Conservation (phyloP, 129 eudicot genomes). For the Gnaphalium uliginosum region DNA sequence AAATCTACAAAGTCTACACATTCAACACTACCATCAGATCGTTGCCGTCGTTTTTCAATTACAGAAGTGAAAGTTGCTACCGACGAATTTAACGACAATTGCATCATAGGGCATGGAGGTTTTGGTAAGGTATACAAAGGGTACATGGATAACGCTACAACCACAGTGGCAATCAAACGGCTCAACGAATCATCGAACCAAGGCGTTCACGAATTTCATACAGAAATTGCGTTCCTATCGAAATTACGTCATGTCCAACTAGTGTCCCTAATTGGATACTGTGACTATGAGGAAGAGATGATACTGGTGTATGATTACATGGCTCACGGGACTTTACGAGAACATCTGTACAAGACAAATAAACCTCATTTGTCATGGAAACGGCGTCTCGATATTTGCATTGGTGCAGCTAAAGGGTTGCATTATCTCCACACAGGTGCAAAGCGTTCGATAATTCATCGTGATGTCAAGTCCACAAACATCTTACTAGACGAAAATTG, state of each 20-base stretch:
- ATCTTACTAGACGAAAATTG: slow-evolving; percentile 44
- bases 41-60: neutral
- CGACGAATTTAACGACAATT: neutral
- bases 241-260: no score
- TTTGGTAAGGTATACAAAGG: neutral
- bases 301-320: no score
- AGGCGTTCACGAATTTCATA: no score
- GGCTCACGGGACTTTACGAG: no score
- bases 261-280: no score
- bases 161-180: slow-evolving; percentile 18
- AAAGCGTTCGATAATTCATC: slow-evolving; percentile 37
- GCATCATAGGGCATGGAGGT: neutral
- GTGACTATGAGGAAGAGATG: no score
- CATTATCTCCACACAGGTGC: slow-evolving; percentile 44
- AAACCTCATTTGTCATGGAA: slow-evolving; percentile 47
- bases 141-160: neutral
- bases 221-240: no score
- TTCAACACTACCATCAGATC: slow-evolving; percentile 15
- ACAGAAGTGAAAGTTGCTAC: neutral
- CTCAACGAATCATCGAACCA: neutral
- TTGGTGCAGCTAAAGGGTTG: slow-evolving; percentile 54
- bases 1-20: slow-evolving; percentile 20
- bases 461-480: slow-evolving; percentile 49
- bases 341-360: slow-evolving; percentile 28
- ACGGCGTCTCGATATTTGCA: slow-evolving; percentile 43